These are phyloP conservation scores for Calvatia gigantea DNA, from an alignment of 768 basidiomycete species.

Conservation along the genomic window DNA sequence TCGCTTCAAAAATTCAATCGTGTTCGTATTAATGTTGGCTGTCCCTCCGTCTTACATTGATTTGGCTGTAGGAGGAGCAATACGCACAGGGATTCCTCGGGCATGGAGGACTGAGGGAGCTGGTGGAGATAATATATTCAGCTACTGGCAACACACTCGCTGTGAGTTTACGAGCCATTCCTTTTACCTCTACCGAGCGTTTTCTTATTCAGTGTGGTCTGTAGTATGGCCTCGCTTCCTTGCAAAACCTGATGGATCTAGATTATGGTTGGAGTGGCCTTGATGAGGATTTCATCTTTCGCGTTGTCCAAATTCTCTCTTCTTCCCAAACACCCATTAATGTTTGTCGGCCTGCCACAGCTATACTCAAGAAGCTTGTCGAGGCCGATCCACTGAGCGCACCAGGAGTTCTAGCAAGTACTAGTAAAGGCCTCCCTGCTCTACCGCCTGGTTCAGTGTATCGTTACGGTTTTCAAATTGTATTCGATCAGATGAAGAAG, in stretches of 20 bases:
- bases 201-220: constrained; percentile 3
- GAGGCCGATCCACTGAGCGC: constrained; percentile 77
- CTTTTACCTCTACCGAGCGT: constrained; percentile 1
- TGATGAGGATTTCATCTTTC: constrained; percentile 67
- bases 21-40: constrained; percentile 29
- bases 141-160: constrained; percentile 83
- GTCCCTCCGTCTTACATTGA: background rate
- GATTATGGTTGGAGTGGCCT: constrained; percentile 82
- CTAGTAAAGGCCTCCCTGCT: constrained; percentile 51
- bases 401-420: constrained; percentile 57
- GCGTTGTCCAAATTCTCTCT: constrained; percentile 75
- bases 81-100: constrained; percentile 79
- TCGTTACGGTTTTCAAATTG: constrained; percentile 78
- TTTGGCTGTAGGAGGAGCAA: constrained; percentile 62
- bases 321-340: constrained; percentile 79
- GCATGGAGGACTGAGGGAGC: constrained; percentile 64
- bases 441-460: constrained; percentile 70
- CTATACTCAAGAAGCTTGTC: constrained; percentile 85
- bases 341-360: constrained; percentile 87
- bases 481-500: constrained; percentile 79
- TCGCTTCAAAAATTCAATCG: constrained; percentile 77
- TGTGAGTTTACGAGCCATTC: constrained; percentile 38
- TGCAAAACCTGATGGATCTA: constrained; percentile 87
- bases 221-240: constrained; percentile 79
- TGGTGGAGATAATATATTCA: constrained; percentile 64